Evolutionary conservation across 768 basidiomycete genomes (phyloP).

Genomic region (Lentinus tigrinus): DNA sequence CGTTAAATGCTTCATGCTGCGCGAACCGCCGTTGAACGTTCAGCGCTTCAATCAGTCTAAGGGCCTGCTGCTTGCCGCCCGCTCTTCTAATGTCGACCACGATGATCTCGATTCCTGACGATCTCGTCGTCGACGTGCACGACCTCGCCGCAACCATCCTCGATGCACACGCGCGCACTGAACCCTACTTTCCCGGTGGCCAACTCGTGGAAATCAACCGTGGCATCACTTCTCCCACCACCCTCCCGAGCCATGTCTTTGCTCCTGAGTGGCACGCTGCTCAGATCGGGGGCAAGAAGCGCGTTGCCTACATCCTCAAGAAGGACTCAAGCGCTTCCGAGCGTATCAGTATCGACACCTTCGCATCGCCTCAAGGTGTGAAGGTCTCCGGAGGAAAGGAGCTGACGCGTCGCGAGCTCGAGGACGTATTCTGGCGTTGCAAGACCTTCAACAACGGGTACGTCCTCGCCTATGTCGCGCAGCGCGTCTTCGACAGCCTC

Average conservation of each 20-base stretch:
- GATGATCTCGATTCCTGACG: slow-evolving; percentile 5
- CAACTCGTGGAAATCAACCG: slow-evolving; percentile 17
- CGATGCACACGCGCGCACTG: slow-evolving; percentile 10
- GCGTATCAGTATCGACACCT: slow-evolving; percentile 12
- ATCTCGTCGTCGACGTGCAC: slow-evolving; percentile 22
- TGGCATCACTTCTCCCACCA: background rate
- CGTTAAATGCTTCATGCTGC: too few species aligned
- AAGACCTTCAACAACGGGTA: slow-evolving; percentile 22
- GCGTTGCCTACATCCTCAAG: slow-evolving; percentile 18
- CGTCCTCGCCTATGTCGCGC: slow-evolving; percentile 19
- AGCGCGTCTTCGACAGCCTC: slow-evolving; percentile 20
- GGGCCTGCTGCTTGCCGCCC: too few species aligned
- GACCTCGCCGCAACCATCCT: slow-evolving; percentile 21
- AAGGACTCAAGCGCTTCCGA: background rate
- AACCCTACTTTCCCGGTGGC: slow-evolving; percentile 11
- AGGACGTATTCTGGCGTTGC: slow-evolving; percentile 24
- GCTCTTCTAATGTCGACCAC: too few species aligned
- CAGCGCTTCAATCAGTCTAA: too few species aligned
- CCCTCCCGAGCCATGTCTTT: slow-evolving; percentile 9
- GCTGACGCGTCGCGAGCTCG: slow-evolving; percentile 20
- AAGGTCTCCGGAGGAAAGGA: slow-evolving; percentile 3
- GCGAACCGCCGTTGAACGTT: too few species aligned
- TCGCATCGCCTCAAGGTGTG: slow-evolving; percentile 14
- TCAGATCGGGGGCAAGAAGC: background rate
- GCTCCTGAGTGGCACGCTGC: background rate